A percentile compares a stretch with the other conserved stretches of the same genome.
Conservation (phyloP, 2,329 filamentous ascomycete genomes). For the Fusarium clavum region DNA sequence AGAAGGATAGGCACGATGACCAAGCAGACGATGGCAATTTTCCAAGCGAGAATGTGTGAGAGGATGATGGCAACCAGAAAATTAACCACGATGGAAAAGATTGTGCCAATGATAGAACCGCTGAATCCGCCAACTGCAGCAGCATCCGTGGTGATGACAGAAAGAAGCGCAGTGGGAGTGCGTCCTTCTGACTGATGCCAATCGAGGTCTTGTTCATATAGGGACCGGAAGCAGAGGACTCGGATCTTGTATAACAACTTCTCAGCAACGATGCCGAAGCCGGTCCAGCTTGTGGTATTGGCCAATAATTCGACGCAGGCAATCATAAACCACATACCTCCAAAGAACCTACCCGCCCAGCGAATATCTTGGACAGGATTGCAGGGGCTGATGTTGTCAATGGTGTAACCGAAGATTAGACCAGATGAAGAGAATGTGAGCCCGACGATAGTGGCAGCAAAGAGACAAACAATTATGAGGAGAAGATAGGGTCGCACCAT, state of each 20-base stretch:
- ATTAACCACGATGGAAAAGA: conserved; percentile 76
- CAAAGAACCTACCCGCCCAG: conserved; percentile 60
- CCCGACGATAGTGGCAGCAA: conserved; percentile 66
- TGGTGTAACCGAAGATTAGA: conserved; percentile 60
- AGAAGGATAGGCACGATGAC: conserved; percentile 76
- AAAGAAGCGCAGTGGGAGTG: conserved; percentile 70
- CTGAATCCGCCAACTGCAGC: conserved; percentile 75
- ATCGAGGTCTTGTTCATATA: conserved; percentile 74
- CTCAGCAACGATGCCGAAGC: conserved; percentile 66
- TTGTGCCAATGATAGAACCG: conserved; percentile 76
- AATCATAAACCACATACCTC: conserved; percentile 67
- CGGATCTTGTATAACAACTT: conserved; percentile 72
- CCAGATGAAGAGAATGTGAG: conserved; percentile 65
- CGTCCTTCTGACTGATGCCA: conserved; percentile 77
- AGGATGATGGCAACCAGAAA: conserved; percentile 75
- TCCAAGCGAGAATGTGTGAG: conserved; percentile 79
- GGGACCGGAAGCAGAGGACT: conserved; percentile 71
- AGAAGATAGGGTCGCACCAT: conserved; percentile 56
- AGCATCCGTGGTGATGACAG: conserved; percentile 76
- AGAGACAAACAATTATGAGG: conserved; percentile 55
- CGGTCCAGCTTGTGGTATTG: conserved; percentile 67
- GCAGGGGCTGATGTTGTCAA: conserved; percentile 61
- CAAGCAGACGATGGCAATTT: conserved; percentile 78
- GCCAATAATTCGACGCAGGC: conserved; percentile 60
- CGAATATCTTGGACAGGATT: conserved; percentile 54